Base-by-base conservation (phyloP, 148 eudicot species). In the Vaccinium darrowii region DNA sequence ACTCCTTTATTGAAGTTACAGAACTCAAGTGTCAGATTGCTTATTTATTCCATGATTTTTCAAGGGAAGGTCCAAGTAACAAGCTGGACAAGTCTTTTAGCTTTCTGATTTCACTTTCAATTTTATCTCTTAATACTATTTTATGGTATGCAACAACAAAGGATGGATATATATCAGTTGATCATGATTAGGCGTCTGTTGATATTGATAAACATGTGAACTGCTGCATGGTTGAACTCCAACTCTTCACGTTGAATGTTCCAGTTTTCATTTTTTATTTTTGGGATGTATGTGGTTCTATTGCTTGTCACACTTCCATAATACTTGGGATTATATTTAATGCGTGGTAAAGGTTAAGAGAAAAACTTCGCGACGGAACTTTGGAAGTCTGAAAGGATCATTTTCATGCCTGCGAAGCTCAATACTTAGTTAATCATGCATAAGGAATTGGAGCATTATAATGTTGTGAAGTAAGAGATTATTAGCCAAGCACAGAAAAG, bases 221-320 rank as follows among this genome's bases (percentile, higher is more conserved):
- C 81, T 51, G 80, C 80, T 77, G 60, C 60, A 52, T 51, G 60
- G 62, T 52, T 78, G 81, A 78, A 52, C 21, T 77, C 58, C 39
- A 52, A 52, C 39, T 78, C 19, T 52, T 78, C 30, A 27, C 8
- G 21, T 52, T 78, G 50, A 60, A 78, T 6, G 13, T 50, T 16
- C 57, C 54, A 50, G 27, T 21, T 77, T 77, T 9, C 27, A 77
- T 19, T 4, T 77, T 21, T 75, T 36, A 39, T 36, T 75, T 74
- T 8, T 49, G 79, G 79, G 54, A 76, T 49, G 30, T 21, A 76
- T 43, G 50, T 39, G 23, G 30, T 18, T 8, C 3, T 9, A 0
- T 49, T 19, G 19, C 13, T 23, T 1, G 51, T 50, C 7, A 12
- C 10, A 47, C 49, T 74, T 9, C 51, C 79, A 76, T 39, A 47